These are phyloP conservation scores for Arabidopsis arenosa DNA, from an alignment of 345 rosid genomes.

Conservation along the genomic window DNA sequence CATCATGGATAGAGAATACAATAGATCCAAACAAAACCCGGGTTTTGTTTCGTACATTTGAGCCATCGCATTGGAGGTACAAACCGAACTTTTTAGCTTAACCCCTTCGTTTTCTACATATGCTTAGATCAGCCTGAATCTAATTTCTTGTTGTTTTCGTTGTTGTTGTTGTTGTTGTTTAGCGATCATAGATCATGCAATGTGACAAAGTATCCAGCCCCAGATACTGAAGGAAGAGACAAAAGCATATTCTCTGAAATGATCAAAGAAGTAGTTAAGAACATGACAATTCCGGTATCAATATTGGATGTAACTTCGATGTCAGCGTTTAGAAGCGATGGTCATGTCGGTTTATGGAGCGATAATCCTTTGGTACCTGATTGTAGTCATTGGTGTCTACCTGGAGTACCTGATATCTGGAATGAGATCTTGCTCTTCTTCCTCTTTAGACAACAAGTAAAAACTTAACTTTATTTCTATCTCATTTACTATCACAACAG, in stretches of 20 bases:
- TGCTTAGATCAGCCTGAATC: neutral
- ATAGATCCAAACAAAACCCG: slow-evolving; percentile 66
- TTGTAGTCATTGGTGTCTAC: slow-evolving; percentile 97
- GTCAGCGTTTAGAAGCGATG: slow-evolving; percentile 84
- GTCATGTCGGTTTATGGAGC: slow-evolving; percentile 83
- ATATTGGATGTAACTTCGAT: slow-evolving; percentile 70
- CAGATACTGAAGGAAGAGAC: slow-evolving; percentile 62
- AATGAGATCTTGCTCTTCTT: slow-evolving; percentile 74
- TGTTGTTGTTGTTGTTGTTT: slow-evolving; percentile 33
- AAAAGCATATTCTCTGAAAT: slow-evolving; percentile 60
- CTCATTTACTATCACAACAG: neutral
- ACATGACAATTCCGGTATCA: slow-evolving; percentile 66
- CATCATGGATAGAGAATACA: slow-evolving; percentile 68
- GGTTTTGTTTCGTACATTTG: slow-evolving; percentile 79
- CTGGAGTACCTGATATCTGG: slow-evolving; percentile 92
- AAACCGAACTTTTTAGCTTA: neutral
- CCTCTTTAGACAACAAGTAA: slow-evolving; percentile 49
- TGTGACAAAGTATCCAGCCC: slow-evolving; percentile 62
- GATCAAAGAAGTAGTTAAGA: slow-evolving; percentile 57
- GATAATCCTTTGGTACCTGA: slow-evolving; percentile 71
- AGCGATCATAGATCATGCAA: slow-evolving; percentile 75
- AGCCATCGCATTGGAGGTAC: slow-evolving; percentile 95
- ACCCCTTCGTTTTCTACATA: neutral
- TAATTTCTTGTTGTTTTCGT: neutral
- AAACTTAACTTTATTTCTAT: neutral